Evolutionary conservation across 345 rosid species (phyloP).

Genomic region (Lumnitzera racemosa): DNA sequence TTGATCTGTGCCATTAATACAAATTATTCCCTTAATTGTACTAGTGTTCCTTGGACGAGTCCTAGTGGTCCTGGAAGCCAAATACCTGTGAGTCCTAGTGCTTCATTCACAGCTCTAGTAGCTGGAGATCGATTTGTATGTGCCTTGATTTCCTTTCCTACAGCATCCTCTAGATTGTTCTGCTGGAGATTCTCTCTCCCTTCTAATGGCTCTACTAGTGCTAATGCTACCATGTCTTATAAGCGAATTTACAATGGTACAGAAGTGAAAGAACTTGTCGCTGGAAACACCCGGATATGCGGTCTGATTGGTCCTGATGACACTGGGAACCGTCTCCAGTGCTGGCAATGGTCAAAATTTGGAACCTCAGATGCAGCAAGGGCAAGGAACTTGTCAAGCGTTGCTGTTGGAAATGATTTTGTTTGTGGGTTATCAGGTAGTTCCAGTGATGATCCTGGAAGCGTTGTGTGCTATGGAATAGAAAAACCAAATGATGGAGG

Average conservation of each 20-base stretch:
- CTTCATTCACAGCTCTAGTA: slow-evolving; percentile 37
- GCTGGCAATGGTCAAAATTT: slow-evolving; percentile 48
- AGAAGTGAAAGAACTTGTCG: slow-evolving; percentile 31
- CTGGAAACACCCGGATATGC: slow-evolving; percentile 44
- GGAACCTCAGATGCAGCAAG: not conserved
- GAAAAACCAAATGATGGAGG: not conserved
- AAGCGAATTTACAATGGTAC: slow-evolving; percentile 35
- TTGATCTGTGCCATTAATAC: slow-evolving; percentile 39
- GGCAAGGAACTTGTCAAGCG: slow-evolving; percentile 5
- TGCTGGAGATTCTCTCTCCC: slow-evolving; percentile 53
- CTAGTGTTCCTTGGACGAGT: slow-evolving; percentile 19
- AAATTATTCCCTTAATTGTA: slow-evolving; percentile 37
- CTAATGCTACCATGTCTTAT: not conserved
- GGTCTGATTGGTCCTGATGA: slow-evolving; percentile 25
- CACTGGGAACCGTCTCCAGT: slow-evolving; percentile 20
- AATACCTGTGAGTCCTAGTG: slow-evolving; percentile 3
- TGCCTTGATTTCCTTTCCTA: slow-evolving; percentile 16
- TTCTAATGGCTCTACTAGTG: slow-evolving; percentile 10
- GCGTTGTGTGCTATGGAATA: slow-evolving; percentile 16
- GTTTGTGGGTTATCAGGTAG: slow-evolving; percentile 41
- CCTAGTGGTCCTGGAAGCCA: slow-evolving; percentile 8
- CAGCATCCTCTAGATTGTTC: slow-evolving; percentile 10
- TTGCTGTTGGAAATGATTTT: slow-evolving; percentile 50
- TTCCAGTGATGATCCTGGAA: slow-evolving; percentile 3
- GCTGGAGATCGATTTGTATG: slow-evolving; percentile 66